Percentiles rank a stretch among this genome's conserved stretches.
phyloP scores from a whole-genome alignment of 768 basidiomycete species.

The Amyloporia xantha region DNA sequence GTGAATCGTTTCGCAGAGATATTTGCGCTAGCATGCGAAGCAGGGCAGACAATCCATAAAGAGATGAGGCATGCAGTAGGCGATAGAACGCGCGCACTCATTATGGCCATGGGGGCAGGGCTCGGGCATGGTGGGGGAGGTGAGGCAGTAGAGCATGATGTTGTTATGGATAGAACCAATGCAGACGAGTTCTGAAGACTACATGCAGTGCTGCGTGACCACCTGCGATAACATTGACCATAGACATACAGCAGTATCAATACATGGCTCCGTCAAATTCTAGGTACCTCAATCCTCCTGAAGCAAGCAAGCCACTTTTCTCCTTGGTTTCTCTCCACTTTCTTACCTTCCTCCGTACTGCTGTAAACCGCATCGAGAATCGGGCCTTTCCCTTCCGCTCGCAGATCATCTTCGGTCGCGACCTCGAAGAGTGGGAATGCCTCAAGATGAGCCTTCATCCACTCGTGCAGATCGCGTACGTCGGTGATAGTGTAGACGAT shows the following conservation, averaged over 20 bases:
- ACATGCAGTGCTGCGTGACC: too few relatives aligned
- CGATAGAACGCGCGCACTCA: slow-evolving; percentile 53
- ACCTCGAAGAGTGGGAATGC: slow-evolving; percentile 83
- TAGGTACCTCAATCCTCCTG: slow-evolving; percentile 42
- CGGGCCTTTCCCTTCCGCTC: slow-evolving; percentile 66
- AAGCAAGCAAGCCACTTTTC: slow-evolving; percentile 94
- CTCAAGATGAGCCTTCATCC: slow-evolving; percentile 91
- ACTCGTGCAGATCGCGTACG: slow-evolving; percentile 86
- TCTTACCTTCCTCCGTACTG: slow-evolving; percentile 94
- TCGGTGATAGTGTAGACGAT: slow-evolving; percentile 98
- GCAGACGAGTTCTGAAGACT: too few relatives aligned
- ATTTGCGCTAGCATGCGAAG: slow-evolving; percentile 71
- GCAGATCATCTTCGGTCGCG: slow-evolving; percentile 68
- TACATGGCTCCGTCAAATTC: slow-evolving; percentile 9
- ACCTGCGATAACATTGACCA: too few relatives aligned
- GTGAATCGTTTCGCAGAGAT: slow-evolving; percentile 91
- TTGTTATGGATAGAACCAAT: slow-evolving; percentile 17
- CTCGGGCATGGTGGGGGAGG: slow-evolving; percentile 24
- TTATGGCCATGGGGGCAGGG: slow-evolving; percentile 52
- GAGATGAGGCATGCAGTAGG: slow-evolving; percentile 80
- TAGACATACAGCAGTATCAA: background rate
- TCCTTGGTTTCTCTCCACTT: slow-evolving; percentile 88
- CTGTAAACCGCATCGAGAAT: slow-evolving; percentile 78
- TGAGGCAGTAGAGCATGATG: slow-evolving; percentile 17
- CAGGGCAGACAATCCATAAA: slow-evolving; percentile 64